Evolutionary conservation across 2,329 filamentous ascomycete genomes (phyloP), one percentile per base, ranked within the genome.

Genomic region (Fusarium beomiforme): DNA sequence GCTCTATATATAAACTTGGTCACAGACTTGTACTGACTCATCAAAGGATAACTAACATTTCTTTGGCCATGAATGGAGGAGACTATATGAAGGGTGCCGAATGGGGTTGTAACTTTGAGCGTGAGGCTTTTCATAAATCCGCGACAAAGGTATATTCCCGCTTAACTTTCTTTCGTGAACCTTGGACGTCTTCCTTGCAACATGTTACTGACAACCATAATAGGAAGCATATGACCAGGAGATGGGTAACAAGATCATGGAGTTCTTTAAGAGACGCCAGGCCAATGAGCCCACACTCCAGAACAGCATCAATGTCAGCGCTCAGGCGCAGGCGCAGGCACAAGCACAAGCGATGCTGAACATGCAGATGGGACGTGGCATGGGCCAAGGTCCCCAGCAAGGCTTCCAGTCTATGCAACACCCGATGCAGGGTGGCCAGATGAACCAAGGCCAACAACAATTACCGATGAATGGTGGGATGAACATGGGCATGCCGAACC

Each of bases 321-420:
- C 77, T 13, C 81, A 82, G 59, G 81, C 81, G 1, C 64, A 67
- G 41, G 63, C 63, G 59, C 81, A 83, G 39, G 79, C 79, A 2
- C 79, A 83, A 66, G 80, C 80, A 7, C 83, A 85, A 65, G 78
- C 80, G 58, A 82, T 89, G 81, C 84, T 88, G 82, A 87, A 83
- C 63, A 84, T 88, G 81, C 85, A 87, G 68, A 85, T 89, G 81
- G 82, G 83, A 41, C 83, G 87, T 37, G 83, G 83, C 16, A 84
- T 87, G 79, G 83, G 82, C 1, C 86, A 86, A 72, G 82, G 81
- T 10, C 79, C 81, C 4, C 88, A 87, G 65, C 87, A 85, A 72
- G 84, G 83, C 2, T 90, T 90, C 63, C 88, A 88, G 67, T 85
- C 87, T 50, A 82, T 90, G 37, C 88, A 89, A 64, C 87, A 88